phyloP scores from a whole-genome alignment of 106 monocot species.

The Iris macrosiphon region DNA sequence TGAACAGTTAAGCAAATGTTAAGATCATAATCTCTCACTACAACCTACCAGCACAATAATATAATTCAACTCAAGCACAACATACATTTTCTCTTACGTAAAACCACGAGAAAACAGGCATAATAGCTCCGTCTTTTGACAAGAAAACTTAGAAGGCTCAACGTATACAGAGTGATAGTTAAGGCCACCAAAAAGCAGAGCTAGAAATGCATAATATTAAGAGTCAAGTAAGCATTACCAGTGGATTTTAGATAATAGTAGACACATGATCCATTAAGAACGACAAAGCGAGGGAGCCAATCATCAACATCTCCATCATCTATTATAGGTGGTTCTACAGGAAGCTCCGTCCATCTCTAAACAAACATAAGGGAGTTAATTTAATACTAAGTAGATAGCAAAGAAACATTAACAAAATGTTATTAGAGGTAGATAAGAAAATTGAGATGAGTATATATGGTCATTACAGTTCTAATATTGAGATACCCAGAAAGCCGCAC shows the following conservation, averaged over 20 bases:
- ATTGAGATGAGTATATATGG: neutral
- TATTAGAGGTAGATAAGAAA: neutral
- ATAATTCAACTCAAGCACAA: too few species aligned
- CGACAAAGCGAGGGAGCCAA: slow-evolving; percentile 91
- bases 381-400: neutral
- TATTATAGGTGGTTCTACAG: slow-evolving; percentile 89
- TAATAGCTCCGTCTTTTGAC: too few species aligned
- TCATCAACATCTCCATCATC: slow-evolving; percentile 87
- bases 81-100: too few species aligned
- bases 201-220: neutral
- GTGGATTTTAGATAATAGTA: slow-evolving; percentile 79
- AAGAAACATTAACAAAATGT: neutral
- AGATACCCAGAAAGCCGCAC: slow-evolving; percentile 76
- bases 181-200: too few species aligned
- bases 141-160: too few species aligned
- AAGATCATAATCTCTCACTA: too few species aligned
- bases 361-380: neutral
- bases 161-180: too few species aligned
- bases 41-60: too few species aligned
- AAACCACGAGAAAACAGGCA: too few species aligned
- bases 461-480: slow-evolving; percentile 63
- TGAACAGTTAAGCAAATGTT: too few species aligned
- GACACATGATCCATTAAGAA: slow-evolving; percentile 73
- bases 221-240: slow-evolving; percentile 35
- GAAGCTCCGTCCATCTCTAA: slow-evolving; percentile 82